Evolutionary conservation across 805 yeast species (phyloP).

Genomic region (Yarrowia keelungensis): DNA sequence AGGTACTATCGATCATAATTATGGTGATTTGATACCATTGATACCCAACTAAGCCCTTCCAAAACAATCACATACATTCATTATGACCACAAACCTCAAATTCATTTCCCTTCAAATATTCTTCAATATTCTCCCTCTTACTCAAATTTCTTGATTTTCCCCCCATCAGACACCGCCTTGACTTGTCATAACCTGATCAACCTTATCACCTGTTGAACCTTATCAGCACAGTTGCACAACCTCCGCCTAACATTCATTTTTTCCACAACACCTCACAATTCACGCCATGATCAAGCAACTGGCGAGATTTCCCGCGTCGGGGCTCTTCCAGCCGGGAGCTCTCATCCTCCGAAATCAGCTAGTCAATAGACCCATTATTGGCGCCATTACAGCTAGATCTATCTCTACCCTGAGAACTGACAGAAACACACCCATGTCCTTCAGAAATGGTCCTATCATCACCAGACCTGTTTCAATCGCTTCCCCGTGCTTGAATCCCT

Average conservation of each 20-base stretch:
- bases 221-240: not conserved
- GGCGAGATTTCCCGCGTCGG: not conserved
- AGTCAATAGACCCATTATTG: not conserved
- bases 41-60: too few relatives aligned
- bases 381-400: not conserved
- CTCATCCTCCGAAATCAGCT: slow-evolving; percentile 2
- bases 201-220: not conserved
- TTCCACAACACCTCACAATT: not conserved
- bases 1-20: too few relatives aligned
- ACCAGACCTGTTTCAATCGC: not conserved
- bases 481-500: not conserved
- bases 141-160: too few relatives aligned
- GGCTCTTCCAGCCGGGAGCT: not conserved
- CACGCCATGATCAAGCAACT: slow-evolving; percentile 21
- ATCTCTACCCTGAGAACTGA: not conserved
- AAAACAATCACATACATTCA: too few relatives aligned
- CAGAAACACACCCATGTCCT: not conserved
- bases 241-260: not conserved
- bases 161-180: not conserved
- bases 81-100: too few relatives aligned
- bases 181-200: not conserved
- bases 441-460: not conserved
- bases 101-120: too few relatives aligned
- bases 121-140: too few relatives aligned
- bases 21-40: too few relatives aligned